phyloP scores from a whole-genome alignment of 495 filamentous ascomycete genomes.

The Talaromyces nanjingensis region DNA sequence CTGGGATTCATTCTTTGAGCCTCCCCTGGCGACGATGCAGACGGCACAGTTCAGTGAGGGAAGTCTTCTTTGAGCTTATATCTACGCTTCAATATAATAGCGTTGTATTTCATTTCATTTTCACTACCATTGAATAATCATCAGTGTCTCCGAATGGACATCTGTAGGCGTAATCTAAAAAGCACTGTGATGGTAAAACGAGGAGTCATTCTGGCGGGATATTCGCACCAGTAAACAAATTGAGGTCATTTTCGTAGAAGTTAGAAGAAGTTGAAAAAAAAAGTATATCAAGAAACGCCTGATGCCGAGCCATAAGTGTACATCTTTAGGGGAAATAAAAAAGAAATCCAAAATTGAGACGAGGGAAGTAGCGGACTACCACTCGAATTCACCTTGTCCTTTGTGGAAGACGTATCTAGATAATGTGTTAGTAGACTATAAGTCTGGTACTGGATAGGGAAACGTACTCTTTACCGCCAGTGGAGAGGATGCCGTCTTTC shows the following conservation, averaged over 20 bases:
- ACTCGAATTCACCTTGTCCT: slow-evolving; percentile 93
- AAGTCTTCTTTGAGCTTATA: not conserved
- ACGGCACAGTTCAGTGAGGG: not conserved
- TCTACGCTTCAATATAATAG: not conserved
- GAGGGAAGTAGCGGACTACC: slow-evolving; percentile 45
- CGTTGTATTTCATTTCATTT: not conserved
- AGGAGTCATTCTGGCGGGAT: not conserved
- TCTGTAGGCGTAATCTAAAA: not conserved
- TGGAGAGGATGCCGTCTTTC: slow-evolving; percentile 91
- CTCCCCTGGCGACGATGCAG: not conserved
- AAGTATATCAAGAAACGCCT: slow-evolving; percentile 1
- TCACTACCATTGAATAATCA: not conserved
- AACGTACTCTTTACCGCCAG: slow-evolving; percentile 78
- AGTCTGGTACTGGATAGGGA: not conserved
- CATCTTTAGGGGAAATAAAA: not conserved
- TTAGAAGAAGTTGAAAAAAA: not conserved
- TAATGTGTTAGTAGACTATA: not conserved
- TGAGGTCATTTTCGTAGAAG: not conserved
- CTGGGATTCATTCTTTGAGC: slow-evolving; percentile 8
- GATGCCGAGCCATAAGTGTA: slow-evolving; percentile 3
- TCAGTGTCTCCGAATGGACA: not conserved
- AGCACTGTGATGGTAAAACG: not conserved
- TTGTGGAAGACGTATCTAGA: slow-evolving; percentile 91
- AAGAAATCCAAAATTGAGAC: not conserved
- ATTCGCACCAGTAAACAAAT: not conserved